Base-by-base conservation (phyloP, 129 eudicot species). In the Kitagawia praeruptora region DNA sequence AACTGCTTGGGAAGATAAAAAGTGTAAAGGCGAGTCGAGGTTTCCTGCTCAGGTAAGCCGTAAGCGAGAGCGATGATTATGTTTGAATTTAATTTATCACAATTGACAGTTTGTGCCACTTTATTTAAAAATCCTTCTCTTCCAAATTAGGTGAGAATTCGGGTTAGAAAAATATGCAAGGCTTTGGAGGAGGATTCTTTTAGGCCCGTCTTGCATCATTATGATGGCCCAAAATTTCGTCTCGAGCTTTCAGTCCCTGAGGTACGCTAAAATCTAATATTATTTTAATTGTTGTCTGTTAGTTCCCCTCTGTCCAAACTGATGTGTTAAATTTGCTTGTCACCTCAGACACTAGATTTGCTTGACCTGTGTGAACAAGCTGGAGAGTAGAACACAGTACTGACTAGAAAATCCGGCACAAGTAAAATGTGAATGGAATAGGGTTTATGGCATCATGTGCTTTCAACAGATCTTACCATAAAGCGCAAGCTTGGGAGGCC, bases 1-100 rank as follows among this genome's bases (percentile, higher is more conserved):
- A 41, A 92, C 97, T 86, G 99, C 99, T 75, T 96, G 99, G 99
- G 99, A 96, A 87, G 98, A 96, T 86, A 96, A 92, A 89, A 96
- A 96, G 72, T 96, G 99, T 88, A 96, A 88, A 88, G 99, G 99
- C 38, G 99, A 96, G 87, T 96, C 99, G 16, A 87, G 99, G 89
- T 96, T 96, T 82, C 99, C 99, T 81, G 99, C 99, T 14, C 99
- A 96, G 97, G 98, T 91, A 88, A 82, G 69, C 28, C 96, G 98
- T 91, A 88, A 82, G 69, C 28, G 75, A 74, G 87, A 82, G 69
- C 28, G 75, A 74, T 48, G 70, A 16, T 58, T 23, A 14, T 49
- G 38, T 18, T 39, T 54, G 16, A 21, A 2, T 39, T 44, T 56
- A 37, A 34, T 5, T 23, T 56, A 47, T n/a, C 38, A 37, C 34